Evolutionary conservation across 495 filamentous ascomycete genomes (phyloP).

Genomic region (Penicillium tannophilum): DNA sequence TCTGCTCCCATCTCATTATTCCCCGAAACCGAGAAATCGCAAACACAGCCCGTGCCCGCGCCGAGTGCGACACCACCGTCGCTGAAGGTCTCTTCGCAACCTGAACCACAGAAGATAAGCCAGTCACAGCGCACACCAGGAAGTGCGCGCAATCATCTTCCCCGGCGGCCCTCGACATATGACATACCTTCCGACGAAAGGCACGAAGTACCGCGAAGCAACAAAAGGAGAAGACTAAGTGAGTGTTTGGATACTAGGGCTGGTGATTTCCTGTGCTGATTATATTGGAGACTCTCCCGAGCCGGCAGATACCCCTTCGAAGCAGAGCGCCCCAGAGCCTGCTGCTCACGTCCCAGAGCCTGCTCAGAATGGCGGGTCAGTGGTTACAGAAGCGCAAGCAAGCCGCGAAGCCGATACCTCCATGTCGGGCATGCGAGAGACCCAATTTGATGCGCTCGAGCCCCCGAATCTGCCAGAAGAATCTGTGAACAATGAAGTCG

Average conservation of each 20-base stretch:
- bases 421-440: neutral
- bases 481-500: neutral
- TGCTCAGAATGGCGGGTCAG: constrained; percentile 13
- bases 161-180: constrained; percentile 29
- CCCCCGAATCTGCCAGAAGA: neutral
- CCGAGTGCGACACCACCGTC: constrained; percentile 13
- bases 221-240: constrained; percentile 28
- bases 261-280: constrained; percentile 10
- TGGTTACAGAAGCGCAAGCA: neutral
- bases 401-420: neutral
- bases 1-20: constrained; percentile 21
- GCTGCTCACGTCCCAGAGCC: constrained; percentile 2
- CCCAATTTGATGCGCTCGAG: neutral
- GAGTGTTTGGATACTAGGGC: constrained; percentile 4
- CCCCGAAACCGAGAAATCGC: constrained; percentile 24
- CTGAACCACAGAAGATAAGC: constrained; percentile 9
- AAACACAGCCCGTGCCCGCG: constrained; percentile 16
- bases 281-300: constrained; percentile 19
- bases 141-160: constrained; percentile 30
- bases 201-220: constrained; percentile 21
- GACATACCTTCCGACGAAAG: constrained; percentile 28
- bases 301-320: constrained; percentile 6
- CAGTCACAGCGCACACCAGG: constrained; percentile 22
- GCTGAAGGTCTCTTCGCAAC: constrained; percentile 16
- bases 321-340: constrained; percentile 7